These are phyloP conservation scores for Acacia acuminata DNA, from an alignment of 306 rosid genomes.

Conservation along the genomic window DNA sequence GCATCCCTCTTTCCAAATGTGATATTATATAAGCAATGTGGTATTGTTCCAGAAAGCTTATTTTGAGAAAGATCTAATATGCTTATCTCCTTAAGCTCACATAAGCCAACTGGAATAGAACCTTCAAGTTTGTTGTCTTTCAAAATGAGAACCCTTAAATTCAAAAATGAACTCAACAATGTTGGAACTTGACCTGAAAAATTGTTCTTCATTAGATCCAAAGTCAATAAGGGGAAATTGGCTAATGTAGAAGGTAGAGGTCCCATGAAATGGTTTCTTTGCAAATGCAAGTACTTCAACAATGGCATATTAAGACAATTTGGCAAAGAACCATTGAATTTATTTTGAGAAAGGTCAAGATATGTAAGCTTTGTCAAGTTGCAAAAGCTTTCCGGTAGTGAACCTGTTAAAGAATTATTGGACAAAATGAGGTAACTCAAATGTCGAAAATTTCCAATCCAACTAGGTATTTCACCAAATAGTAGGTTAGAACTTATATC, in stretches of 20 bases:
- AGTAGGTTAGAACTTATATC: constrained; percentile 19
- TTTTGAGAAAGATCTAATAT: constrained; percentile 21
- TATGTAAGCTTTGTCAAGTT: background rate
- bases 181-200: background rate
- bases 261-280: background rate
- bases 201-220: no score
- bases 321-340: background rate
- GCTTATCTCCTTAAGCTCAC: background rate
- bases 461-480: background rate
- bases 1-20: no score
- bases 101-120: background rate
- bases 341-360: background rate
- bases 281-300: background rate
- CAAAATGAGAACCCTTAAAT: background rate
- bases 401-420: background rate
- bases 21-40: no score
- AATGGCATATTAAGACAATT: background rate
- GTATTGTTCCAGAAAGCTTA: no score
- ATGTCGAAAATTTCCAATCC: constrained; percentile 11
- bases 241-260: background rate
- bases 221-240: no score
- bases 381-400: background rate
- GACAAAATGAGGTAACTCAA: constrained; percentile 6
- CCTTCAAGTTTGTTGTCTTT: background rate
- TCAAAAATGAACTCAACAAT: background rate